A percentile compares a stretch with the other conserved stretches of the same genome.
phyloP scores from a whole-genome alignment of 164 flowering plant species.

The Litsea cubeba region DNA sequence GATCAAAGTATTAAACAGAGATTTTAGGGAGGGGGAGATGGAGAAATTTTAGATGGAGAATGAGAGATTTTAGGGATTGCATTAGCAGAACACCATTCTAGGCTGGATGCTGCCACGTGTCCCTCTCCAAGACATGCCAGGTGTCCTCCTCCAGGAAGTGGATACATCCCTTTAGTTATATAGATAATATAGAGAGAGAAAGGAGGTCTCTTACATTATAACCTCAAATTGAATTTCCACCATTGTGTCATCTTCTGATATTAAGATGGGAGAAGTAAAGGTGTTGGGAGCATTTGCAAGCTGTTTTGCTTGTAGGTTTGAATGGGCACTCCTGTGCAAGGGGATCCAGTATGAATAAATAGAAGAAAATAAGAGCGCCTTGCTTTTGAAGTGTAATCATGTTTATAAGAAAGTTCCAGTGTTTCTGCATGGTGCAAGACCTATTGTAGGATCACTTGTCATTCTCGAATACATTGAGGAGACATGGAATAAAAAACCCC shows the following conservation, averaged over 20 bases:
- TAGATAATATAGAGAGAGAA: no score
- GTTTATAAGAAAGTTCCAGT: conserved; percentile 6
- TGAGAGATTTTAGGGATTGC: no score
- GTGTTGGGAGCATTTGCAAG: not conserved
- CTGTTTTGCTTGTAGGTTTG: not conserved
- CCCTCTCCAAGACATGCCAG: no score
- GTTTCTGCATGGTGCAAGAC: conserved; percentile 17
- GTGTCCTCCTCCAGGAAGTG: no score
- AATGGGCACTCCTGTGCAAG: conserved; percentile 2
- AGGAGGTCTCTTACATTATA: no score
- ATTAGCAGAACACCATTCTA: no score
- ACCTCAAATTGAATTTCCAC: no score
- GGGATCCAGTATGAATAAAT: conserved; percentile 5
- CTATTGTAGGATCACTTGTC: conserved; percentile 22
- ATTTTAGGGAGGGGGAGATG: no score
- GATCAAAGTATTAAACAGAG: no score
- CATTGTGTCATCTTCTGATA: not conserved
- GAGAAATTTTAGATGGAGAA: no score
- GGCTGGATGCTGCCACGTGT: no score
- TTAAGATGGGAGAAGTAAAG: conserved; percentile 3
- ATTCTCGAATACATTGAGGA: conserved; percentile 31
- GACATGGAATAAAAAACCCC: conserved; percentile 9
- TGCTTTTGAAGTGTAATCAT: conserved; percentile 4
- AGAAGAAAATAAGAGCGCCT: conserved; percentile 3
- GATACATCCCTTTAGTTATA: no score